Evolutionary conservation across 768 basidiomycete genomes (phyloP).

Genomic region (Exidia glandulosa): DNA sequence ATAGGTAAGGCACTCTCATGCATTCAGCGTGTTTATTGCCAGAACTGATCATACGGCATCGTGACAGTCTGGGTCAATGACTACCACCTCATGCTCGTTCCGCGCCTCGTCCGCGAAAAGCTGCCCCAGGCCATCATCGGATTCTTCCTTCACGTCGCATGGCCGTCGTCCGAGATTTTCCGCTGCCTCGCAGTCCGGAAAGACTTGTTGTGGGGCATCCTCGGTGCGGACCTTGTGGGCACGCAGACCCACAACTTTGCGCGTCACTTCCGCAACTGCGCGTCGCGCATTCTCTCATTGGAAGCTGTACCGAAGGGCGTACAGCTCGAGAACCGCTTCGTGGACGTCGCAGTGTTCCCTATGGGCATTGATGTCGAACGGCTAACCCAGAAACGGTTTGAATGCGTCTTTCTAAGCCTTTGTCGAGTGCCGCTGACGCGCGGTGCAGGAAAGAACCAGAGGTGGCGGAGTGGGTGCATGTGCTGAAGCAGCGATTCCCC

Average conservation of each 20-base stretch:
- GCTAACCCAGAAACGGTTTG: constrained; percentile 55
- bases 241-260: constrained; percentile 85
- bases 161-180: constrained; percentile 93
- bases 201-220: constrained; percentile 55
- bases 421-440: constrained; percentile 3
- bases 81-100: constrained; percentile 93
- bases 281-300: constrained; percentile 63
- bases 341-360: constrained; percentile 81
- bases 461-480: constrained; percentile 71
- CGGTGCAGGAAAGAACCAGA: constrained; percentile 52
- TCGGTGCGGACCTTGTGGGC: constrained; percentile 88
- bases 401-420: constrained; percentile 1
- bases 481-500: constrained; percentile 68
- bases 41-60: too few relatives aligned
- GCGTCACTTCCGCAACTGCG: constrained; percentile 78
- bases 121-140: constrained; percentile 61
- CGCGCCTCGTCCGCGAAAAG: constrained; percentile 65
- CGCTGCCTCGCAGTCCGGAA: constrained; percentile 74
- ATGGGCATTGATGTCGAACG: constrained; percentile 78
- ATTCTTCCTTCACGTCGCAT: constrained; percentile 96
- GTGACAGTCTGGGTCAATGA: constrained; percentile 73
- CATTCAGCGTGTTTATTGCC: background rate
- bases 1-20: constrained; percentile 34
- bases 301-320: constrained; percentile 81
- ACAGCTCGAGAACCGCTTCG: constrained; percentile 53